A percentile compares a stretch with the other conserved stretches of the same genome.
Evolutionary conservation across 2,329 filamentous ascomycete genomes (phyloP).

Genomic region (Cladosporium velox): DNA sequence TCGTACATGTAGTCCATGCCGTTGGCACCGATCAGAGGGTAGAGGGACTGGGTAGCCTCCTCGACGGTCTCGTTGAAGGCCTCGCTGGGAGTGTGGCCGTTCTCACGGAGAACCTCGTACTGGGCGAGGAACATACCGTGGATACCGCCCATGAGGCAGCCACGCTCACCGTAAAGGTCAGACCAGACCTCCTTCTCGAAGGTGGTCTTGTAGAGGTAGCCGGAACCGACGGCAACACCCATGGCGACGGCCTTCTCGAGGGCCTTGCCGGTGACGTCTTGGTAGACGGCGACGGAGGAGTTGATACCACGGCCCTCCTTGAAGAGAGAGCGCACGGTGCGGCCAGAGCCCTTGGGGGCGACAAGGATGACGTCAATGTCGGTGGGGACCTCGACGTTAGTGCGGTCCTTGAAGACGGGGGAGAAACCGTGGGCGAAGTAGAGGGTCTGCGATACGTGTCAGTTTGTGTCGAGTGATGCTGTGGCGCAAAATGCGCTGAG

Average conservation of each 20-base stretch:
- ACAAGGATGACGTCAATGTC: slow-evolving; percentile 99
- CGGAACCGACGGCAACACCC: slow-evolving; percentile 93
- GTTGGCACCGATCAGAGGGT: slow-evolving; percentile 94
- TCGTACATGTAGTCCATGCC: slow-evolving; percentile 99
- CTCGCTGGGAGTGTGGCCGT: slow-evolving; percentile 94
- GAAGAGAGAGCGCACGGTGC: slow-evolving; percentile 98
- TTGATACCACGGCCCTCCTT: slow-evolving; percentile 99
- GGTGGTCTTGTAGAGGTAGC: slow-evolving; percentile 99
- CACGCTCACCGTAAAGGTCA: slow-evolving; percentile 98
- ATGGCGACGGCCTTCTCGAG: slow-evolving; percentile 97
- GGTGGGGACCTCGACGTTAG: slow-evolving; percentile 93
- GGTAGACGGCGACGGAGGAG: slow-evolving; percentile 96
- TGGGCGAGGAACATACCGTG: slow-evolving; percentile 99
- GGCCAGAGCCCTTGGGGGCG: slow-evolving; percentile 97
- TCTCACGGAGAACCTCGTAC: slow-evolving; percentile 99
- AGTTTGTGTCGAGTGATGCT: neutral
- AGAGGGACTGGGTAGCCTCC: slow-evolving; percentile 97
- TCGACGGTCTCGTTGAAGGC: slow-evolving; percentile 99
- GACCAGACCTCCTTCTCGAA: slow-evolving; percentile 99
- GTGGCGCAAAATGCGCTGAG: slow-evolving; percentile 6
- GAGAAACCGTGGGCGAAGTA: slow-evolving; percentile 99
- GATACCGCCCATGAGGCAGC: slow-evolving; percentile 99
- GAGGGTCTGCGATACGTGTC: slow-evolving; percentile 66
- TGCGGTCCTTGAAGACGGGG: slow-evolving; percentile 98
- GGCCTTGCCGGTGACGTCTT: slow-evolving; percentile 96